A percentile compares a stretch with the other conserved stretches of the same genome.
phyloP scores from a whole-genome alignment of 2,329 filamentous ascomycete species.

The Botryotinia calthae region DNA sequence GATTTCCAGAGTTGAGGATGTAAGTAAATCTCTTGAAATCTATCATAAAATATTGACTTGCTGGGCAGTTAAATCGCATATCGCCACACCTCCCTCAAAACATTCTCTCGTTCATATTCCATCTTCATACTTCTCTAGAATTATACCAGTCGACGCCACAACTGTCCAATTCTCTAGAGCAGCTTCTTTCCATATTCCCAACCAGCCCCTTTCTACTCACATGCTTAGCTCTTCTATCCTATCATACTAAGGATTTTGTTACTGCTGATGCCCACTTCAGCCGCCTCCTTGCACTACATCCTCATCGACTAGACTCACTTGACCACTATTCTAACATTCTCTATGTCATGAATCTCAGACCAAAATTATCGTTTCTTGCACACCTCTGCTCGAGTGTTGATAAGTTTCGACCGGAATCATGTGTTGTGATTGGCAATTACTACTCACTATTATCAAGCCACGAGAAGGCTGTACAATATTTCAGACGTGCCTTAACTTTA shows the following conservation, averaged over 20 bases:
- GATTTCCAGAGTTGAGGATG: slow-evolving; percentile 76
- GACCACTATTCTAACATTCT: slow-evolving; percentile 98
- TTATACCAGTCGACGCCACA: slow-evolving; percentile 81
- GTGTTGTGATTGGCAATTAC: slow-evolving; percentile 95
- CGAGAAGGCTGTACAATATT: slow-evolving; percentile 97
- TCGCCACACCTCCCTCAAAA: slow-evolving; percentile 76
- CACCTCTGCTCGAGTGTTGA: slow-evolving; percentile 88
- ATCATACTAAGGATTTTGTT: slow-evolving; percentile 82
- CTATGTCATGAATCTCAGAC: slow-evolving; percentile 84
- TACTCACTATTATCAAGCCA: slow-evolving; percentile 93
- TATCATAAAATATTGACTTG: slow-evolving; percentile 34
- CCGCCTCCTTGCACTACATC: slow-evolving; percentile 72
- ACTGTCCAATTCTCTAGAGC: slow-evolving; percentile 70
- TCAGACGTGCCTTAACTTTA: slow-evolving; percentile 84
- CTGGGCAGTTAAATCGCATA: slow-evolving; percentile 64
- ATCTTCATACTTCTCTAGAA: slow-evolving; percentile 85
- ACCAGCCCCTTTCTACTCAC: slow-evolving; percentile 86
- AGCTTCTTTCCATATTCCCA: slow-evolving; percentile 82
- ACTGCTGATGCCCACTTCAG: slow-evolving; percentile 68
- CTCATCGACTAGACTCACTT: slow-evolving; percentile 77
- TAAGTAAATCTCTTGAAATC: slow-evolving; percentile 44
- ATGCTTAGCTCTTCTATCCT: slow-evolving; percentile 81
- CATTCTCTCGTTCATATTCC: slow-evolving; percentile 91
- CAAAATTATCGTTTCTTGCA: slow-evolving; percentile 88
- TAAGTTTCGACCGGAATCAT: slow-evolving; percentile 95